A percentile compares a stretch with the other conserved stretches of the same genome.
Evolutionary conservation across 2,329 filamentous ascomycete species (phyloP).

Genomic region (Byssothecium circinans): DNA sequence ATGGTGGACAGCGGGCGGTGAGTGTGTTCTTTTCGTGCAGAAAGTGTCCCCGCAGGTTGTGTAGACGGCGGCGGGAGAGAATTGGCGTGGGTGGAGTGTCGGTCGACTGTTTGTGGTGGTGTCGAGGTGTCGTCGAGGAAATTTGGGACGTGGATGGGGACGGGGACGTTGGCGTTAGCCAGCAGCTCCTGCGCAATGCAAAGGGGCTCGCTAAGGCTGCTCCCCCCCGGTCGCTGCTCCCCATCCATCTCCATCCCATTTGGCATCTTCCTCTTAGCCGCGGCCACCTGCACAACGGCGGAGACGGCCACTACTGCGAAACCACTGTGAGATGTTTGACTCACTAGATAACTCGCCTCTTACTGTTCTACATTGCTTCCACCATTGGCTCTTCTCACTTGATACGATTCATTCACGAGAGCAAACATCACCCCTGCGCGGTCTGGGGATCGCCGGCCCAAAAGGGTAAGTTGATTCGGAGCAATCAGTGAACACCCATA

Average conservation of each 20-base stretch:
- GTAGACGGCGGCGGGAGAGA: constrained; percentile 23
- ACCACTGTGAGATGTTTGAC: background rate
- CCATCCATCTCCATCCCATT: no score
- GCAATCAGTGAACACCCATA: no score
- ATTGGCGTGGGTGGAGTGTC: constrained; percentile 19
- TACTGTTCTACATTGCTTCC: no score
- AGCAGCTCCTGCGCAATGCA: constrained; percentile 43
- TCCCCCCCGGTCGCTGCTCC: constrained; percentile 34
- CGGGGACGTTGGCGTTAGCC: no score
- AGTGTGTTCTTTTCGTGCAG: constrained; percentile 22
- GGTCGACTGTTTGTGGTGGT: constrained; percentile 27
- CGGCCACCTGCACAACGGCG: constrained; percentile 28
- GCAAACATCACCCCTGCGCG: background rate
- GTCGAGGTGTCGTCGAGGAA: constrained; percentile 41
- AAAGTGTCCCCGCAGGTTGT: constrained; percentile 20
- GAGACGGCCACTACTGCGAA: no score
- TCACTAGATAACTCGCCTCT: no score
- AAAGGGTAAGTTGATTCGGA: constrained; percentile 13
- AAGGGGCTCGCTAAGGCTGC: constrained; percentile 44
- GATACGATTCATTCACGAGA: no score
- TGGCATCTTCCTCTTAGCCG: no score
- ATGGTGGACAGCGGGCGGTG: constrained; percentile 31
- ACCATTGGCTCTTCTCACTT: no score
- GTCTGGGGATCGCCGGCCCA: background rate
- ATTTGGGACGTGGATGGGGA: constrained; percentile 47